Evolutionary conservation across 169 alveolate species (phyloP).

Genomic region (Plasmodium chabaudi): DNA sequence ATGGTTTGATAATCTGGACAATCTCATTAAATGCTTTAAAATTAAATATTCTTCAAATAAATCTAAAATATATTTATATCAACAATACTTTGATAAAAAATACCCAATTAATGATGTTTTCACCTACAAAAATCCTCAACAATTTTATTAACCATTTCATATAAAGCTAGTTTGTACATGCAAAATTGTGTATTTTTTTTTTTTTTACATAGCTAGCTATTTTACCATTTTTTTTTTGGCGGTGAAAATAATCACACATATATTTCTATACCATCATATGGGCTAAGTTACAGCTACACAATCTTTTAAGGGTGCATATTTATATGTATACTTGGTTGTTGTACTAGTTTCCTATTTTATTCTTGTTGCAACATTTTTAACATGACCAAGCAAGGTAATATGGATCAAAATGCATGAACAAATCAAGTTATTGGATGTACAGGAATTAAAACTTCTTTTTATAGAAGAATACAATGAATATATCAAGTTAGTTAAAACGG

Average conservation of each 20-base stretch:
- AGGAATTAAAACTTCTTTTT: constrained; percentile 38
- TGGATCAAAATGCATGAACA: constrained; percentile 21
- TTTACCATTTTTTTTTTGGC: too few relatives aligned
- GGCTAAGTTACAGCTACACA: too few relatives aligned
- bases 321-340: too few relatives aligned
- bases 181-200: not conserved
- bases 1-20: constrained; percentile 67
- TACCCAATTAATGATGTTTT: constrained; percentile 51
- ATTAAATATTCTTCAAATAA: constrained; percentile 62
- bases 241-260: too few relatives aligned
- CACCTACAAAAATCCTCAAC: constrained; percentile 38
- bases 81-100: constrained; percentile 45
- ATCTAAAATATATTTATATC: constrained; percentile 66
- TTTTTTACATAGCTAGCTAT: not conserved
- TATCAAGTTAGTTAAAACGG: constrained; percentile 21
- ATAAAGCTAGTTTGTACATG: too few relatives aligned
- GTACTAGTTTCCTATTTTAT: too few relatives aligned
- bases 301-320: too few relatives aligned
- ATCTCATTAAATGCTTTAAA: constrained; percentile 63
- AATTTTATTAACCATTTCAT: constrained; percentile 18
- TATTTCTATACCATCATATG: not conserved
- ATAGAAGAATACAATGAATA: constrained; percentile 65
- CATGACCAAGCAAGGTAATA: constrained; percentile 10
- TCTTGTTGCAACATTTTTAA: not conserved
- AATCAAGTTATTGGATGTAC: constrained; percentile 16